Evolutionary conservation across 2,329 filamentous ascomycete species (phyloP).

Genomic region (Leptographium flavum): DNA sequence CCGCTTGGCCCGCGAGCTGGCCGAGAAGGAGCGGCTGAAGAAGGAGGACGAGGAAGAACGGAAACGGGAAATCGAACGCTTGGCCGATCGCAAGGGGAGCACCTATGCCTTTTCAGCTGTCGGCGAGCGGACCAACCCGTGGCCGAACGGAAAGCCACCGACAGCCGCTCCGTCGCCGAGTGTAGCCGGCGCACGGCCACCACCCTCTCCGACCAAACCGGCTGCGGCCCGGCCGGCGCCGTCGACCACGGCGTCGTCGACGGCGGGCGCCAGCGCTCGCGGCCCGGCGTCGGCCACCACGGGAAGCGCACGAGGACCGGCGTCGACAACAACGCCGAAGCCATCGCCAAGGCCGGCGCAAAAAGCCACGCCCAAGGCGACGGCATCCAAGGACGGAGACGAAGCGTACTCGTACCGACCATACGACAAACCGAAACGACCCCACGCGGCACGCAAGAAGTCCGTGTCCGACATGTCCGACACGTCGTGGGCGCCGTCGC

Average conservation of each 20-base stretch:
- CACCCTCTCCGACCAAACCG: conserved; percentile 16
- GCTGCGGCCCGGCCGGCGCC: conserved; percentile 17
- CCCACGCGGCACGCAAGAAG: conserved; percentile 33
- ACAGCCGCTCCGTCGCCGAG: not conserved
- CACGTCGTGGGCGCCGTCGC: conserved; percentile 72
- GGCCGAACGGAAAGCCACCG: conserved; percentile 46
- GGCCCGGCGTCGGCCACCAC: not conserved
- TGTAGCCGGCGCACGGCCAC: conserved; percentile 1
- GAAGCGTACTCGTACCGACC: conserved; percentile 61
- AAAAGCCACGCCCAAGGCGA: conserved; percentile 3
- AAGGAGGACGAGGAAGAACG: conserved; percentile 16
- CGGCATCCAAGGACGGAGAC: conserved; percentile 30
- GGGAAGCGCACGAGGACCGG: no score
- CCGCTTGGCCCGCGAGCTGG: conserved; percentile 17
- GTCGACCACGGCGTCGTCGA: conserved; percentile 3
- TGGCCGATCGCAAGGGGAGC: conserved; percentile 28
- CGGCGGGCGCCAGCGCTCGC: not conserved
- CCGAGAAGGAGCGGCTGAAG: conserved; percentile 17
- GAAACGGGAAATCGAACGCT: conserved; percentile 12
- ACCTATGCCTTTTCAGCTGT: conserved; percentile 51
- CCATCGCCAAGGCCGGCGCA: conserved; percentile 22
- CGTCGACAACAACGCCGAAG: not conserved
- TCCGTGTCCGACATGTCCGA: conserved; percentile 67
- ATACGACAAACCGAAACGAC: conserved; percentile 54
- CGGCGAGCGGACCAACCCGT: conserved; percentile 56